phyloP scores from a whole-genome alignment of 164 flowering plant genomes.

The grape (Vitis vinifera) region ASM3070453v1 NC_081814.1:1032001-1032500 shows the following conservation, averaged over 20 bases:
- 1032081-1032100: constrained; percentile 2
- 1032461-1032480: neutral
- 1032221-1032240: neutral
- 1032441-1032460: neutral
- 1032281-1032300: neutral
- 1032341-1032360: neutral
- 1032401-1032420: neutral
- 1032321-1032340: neutral
- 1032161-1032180: neutral
- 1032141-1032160: neutral
- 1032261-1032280: neutral
- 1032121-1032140: neutral
- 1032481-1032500: neutral
- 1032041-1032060: neutral
- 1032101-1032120: neutral
- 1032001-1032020: no score
- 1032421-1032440: neutral
- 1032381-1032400: no score
- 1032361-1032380: neutral
- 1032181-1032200: neutral
- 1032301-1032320: neutral
- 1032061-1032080: neutral
- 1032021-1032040: no score
- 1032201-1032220: neutral
- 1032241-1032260: no score